These are phyloP conservation scores for Coprinopsis sp. DNA, from an alignment of 768 basidiomycete genomes.

Conservation along the genomic window DNA sequence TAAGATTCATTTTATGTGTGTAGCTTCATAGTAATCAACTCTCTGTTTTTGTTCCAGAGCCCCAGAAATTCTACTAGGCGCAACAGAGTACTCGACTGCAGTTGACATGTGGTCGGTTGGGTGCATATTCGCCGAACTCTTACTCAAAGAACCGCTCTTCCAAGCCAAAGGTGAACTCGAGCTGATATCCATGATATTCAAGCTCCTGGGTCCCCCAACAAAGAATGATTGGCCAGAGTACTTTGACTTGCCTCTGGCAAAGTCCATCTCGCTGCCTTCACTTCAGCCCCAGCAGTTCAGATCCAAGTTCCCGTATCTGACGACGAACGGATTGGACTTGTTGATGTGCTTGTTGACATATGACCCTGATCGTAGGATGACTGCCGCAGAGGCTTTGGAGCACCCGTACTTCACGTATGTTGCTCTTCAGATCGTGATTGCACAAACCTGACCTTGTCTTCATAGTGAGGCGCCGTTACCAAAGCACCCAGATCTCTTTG, in stretches of 20 bases:
- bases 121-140: conserved; percentile 95
- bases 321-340: conserved; percentile 79
- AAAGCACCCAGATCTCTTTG: conserved; percentile 93
- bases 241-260: conserved; percentile 70
- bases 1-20: conserved; percentile 30
- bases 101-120: conserved; percentile 99
- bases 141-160: conserved; percentile 94
- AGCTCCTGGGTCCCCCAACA: conserved; percentile 90
- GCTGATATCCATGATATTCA: conserved; percentile 90
- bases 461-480: conserved; percentile 87
- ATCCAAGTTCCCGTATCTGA: conserved; percentile 82
- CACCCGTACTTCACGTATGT: conserved; percentile 90
- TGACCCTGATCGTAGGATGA: conserved; percentile 81
- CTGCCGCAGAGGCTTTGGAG: conserved; percentile 83
- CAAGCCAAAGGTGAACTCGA: conserved; percentile 96
- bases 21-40: conserved; percentile 10
- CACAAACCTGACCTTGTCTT: neutral
- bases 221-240: conserved; percentile 85
- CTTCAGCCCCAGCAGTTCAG: conserved; percentile 74
- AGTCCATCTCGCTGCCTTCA: conserved; percentile 70
- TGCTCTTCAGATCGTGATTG: neutral
- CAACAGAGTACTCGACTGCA: conserved; percentile 89
- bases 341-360: conserved; percentile 80
- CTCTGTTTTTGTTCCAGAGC: conserved; percentile 47
- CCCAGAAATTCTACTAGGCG: conserved; percentile 92